phyloP scores from a whole-genome alignment of 768 basidiomycete species.

The Plicaturopsis crispa region DNA sequence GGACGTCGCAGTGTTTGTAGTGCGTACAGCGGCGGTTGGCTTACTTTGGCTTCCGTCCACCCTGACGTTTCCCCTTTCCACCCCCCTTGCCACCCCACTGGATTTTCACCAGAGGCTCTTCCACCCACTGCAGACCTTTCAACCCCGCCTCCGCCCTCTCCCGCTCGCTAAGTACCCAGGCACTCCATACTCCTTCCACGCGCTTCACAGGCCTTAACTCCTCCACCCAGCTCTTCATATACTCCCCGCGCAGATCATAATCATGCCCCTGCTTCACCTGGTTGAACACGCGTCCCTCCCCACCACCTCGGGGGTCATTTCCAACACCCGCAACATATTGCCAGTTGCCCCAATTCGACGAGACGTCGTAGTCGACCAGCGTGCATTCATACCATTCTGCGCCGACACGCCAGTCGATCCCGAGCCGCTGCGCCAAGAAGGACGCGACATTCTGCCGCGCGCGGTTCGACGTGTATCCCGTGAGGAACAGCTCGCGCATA shows the following conservation, averaged over 20 bases:
- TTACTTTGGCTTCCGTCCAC: too few relatives aligned
- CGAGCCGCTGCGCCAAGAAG: constrained; percentile 31
- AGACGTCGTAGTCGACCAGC: constrained; percentile 26
- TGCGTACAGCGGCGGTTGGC: too few relatives aligned
- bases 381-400: constrained; percentile 37
- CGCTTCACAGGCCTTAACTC: constrained; percentile 2
- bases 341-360: constrained; percentile 11
- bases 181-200: constrained; percentile 4
- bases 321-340: constrained; percentile 8
- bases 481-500: constrained; percentile 25
- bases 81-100: too few relatives aligned
- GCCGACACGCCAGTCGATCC: constrained; percentile 34
- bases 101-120: constrained; percentile 1
- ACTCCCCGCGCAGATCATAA: constrained; percentile 6
- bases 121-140: constrained; percentile 2
- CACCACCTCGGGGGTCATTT: constrained; percentile 4
- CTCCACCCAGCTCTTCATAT: constrained; percentile 7
- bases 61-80: too few relatives aligned
- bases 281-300: constrained; percentile 5
- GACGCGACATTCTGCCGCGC: constrained; percentile 36
- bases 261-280: constrained; percentile 7
- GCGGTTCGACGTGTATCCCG: constrained; percentile 34
- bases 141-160: background rate
- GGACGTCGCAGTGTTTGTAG: too few relatives aligned
- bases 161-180: constrained; percentile 1